Evolutionary conservation across 2,329 filamentous ascomycete species (phyloP).

Genomic region (Hypoxylon sp.): DNA sequence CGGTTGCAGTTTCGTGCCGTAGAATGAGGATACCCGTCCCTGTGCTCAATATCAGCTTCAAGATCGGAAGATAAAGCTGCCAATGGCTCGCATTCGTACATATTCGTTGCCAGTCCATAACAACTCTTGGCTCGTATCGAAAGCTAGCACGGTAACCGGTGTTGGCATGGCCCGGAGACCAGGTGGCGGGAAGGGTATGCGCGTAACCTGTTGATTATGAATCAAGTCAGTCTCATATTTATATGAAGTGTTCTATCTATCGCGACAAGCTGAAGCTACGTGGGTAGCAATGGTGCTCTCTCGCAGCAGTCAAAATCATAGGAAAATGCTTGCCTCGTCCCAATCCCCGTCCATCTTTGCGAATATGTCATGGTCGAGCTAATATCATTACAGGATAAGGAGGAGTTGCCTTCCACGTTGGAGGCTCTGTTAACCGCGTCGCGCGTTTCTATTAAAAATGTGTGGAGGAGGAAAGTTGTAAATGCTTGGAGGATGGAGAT

Average conservation of each 20-base stretch:
- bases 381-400: constrained; percentile 21
- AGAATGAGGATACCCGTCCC: constrained; percentile 91
- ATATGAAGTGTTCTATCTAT: neutral
- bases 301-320: neutral
- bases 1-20: constrained; percentile 81
- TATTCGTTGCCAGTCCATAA: constrained; percentile 93
- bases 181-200: constrained; percentile 81
- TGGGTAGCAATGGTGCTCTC: constrained; percentile 7
- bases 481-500: too few species aligned
- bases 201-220: constrained; percentile 69
- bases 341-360: constrained; percentile 71
- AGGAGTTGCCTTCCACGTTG: constrained; percentile 9
- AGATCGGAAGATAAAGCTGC: neutral
- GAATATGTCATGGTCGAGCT: constrained; percentile 40
- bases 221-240: constrained; percentile 16
- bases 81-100: constrained; percentile 60
- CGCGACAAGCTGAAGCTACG: neutral
- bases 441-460: constrained; percentile 19
- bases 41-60: constrained; percentile 50
- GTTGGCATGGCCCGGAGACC: constrained; percentile 75
- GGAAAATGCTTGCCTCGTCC: constrained; percentile 64
- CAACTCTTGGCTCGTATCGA: constrained; percentile 88
- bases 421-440: constrained; percentile 8
- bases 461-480: constrained; percentile 2
- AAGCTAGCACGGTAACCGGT: constrained; percentile 81